These are phyloP conservation scores for Penicillium brevicompactum DNA, from an alignment of 2,329 filamentous ascomycete species.

Conservation along the genomic window DNA sequence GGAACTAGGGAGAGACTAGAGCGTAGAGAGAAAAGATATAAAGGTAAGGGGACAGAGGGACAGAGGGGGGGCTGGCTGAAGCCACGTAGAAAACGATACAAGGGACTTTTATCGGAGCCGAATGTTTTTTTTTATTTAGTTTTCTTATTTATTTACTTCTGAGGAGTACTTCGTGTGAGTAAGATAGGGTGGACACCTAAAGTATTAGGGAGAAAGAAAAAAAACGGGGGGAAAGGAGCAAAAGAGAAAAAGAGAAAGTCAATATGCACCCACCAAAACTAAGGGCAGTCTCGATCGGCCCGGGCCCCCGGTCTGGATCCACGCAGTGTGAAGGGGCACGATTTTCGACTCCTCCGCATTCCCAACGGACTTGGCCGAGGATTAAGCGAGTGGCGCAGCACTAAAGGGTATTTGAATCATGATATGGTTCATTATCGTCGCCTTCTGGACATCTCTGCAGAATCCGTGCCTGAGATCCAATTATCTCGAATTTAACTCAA, in stretches of 20 bases:
- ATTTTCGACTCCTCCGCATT: conserved; percentile 9
- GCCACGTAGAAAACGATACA: conserved; percentile 6
- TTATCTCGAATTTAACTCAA: background rate
- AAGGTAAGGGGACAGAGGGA: background rate
- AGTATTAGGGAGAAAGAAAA: background rate
- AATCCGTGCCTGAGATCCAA: background rate
- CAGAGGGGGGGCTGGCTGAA: conserved; percentile 7
- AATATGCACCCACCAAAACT: background rate
- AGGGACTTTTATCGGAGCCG: conserved; percentile 13
- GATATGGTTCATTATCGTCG: background rate
- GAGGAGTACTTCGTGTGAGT: background rate
- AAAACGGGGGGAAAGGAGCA: conserved; percentile 6
- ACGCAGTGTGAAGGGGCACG: background rate
- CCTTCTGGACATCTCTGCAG: background rate
- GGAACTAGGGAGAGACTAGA: background rate
- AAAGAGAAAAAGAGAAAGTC: background rate
- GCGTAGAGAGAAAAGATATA: background rate
- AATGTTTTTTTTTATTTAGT: background rate
- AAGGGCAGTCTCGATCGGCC: conserved; percentile 11
- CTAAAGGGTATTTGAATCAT: conserved; percentile 6
- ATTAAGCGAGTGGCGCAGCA: conserved; percentile 29
- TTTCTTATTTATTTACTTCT: background rate
- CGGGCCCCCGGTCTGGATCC: conserved; percentile 13
- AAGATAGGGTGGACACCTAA: background rate
- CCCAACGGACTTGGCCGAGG: conserved; percentile 26